Base-by-base conservation (phyloP, 2,329 filamentous ascomycete species). In the Akanthomyces uredinophilus region DNA sequence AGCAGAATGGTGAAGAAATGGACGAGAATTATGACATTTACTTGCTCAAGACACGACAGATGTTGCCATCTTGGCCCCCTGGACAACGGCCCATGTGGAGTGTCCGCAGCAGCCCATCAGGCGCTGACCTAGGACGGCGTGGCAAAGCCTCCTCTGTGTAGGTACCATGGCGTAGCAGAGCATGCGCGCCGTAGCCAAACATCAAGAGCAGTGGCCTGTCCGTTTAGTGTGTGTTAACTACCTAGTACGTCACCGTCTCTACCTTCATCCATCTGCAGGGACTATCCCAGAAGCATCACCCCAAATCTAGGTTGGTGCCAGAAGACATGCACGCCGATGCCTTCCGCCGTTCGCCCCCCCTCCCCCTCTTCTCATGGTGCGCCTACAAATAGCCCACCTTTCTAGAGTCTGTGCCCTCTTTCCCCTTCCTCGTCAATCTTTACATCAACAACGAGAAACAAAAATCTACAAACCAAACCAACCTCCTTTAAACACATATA, bases 401-500 rank as follows among this genome's bases (percentile, higher is more conserved):
- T 39, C 47, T 32, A 50, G 22, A 27, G 51, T 41, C 51, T 41
- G 51, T 41, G 35, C 51, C 35, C 20, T 41, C 18, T 22, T 4
- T 22, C 49, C 49, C 13, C 47, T 35, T 27, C 49, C 32, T 35
- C 27, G 8, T 29, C 22, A 29, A 13, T 6, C 55, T 37, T 52
- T 20, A 32, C 5, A 22, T 35, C 32, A 32, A 50, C 14, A 29
- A 18, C 18, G 18, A 29, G n/a, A 60, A 32, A 35, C 11, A 49
- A 29, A 64, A 54, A 58, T 47, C 49, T 54, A 32, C 41, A 60
- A 41, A n/a, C n/a, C n/a, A 14, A 18, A 32, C 20, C 55, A 24
- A 41, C 10, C 32, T 35, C 32, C 32, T 10, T 35, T 8, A 35
- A 11, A 5, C 32, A 35, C 1, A 49, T 64, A 64, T 55, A 70